Conservation (phyloP, 2,329 filamentous ascomycete species). For the Emericellopsis atlantica region DNA sequence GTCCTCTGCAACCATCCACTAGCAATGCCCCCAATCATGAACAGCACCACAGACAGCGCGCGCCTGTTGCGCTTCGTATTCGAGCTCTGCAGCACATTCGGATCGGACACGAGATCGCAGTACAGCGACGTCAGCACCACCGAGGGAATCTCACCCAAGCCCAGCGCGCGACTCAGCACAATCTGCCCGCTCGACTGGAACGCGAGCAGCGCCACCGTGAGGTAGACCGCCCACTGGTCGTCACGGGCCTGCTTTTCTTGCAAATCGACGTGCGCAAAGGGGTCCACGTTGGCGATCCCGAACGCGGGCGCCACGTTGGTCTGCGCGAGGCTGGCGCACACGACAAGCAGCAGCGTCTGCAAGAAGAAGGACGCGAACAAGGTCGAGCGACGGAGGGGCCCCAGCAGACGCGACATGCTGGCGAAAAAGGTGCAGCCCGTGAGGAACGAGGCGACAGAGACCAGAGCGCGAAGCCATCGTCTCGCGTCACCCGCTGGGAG, state of each 20-base stretch:
- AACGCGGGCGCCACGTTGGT: conserved; percentile 13
- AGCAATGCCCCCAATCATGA: conserved; percentile 32
- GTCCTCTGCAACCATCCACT: conserved; percentile 33
- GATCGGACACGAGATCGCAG: conserved; percentile 39
- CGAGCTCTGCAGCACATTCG: conserved; percentile 21
- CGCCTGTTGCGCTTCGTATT: conserved; percentile 39
- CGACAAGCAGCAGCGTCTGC: conserved; percentile 35
- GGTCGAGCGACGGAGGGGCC: conserved; percentile 20
- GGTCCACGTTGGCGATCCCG: neutral
- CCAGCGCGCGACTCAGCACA: conserved; percentile 32
- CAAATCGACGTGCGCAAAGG: conserved; percentile 6
- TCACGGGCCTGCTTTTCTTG: conserved; percentile 10
- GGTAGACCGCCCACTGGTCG: conserved; percentile 15
- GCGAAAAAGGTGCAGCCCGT: conserved; percentile 36
- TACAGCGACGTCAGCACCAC: conserved; percentile 42
- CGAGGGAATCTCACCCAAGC: conserved; percentile 40
- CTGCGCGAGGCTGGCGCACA: conserved; percentile 40
- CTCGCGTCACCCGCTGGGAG: conserved; percentile 22
- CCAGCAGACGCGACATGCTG: conserved; percentile 11
- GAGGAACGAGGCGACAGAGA: conserved; percentile 40
- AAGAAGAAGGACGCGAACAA: conserved; percentile 35
- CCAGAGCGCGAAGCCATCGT: conserved; percentile 34
- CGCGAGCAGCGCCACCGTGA: conserved; percentile 28
- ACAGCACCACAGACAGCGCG: conserved; percentile 26
- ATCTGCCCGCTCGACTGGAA: conserved; percentile 43